Conservation (phyloP, 2,329 filamentous ascomycete species). For the Acrodontium crateriforme region DNA sequence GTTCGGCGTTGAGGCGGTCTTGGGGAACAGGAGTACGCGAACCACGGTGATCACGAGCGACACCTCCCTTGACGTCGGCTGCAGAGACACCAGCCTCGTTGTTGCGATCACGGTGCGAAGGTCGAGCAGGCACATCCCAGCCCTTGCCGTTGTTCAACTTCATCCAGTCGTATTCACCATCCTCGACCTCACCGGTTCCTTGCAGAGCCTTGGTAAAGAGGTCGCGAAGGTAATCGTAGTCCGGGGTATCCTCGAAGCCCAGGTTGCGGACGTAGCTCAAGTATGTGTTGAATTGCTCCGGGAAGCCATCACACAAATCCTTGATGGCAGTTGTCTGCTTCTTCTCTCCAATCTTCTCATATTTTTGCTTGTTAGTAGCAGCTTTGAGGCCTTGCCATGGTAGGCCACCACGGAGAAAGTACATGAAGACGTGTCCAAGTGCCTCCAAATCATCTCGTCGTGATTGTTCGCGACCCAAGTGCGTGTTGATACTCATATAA, state of each 20-base stretch:
- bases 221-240: conserved; percentile 95
- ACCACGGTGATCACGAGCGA: conserved; percentile 41
- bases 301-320: conserved; percentile 90
- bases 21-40: conserved; percentile 36
- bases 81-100: conserved; percentile 78
- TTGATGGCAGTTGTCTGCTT: conserved; percentile 97
- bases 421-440: conserved; percentile 56
- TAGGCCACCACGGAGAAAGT: conserved; percentile 51
- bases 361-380: conserved; percentile 83
- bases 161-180: conserved; percentile 99
- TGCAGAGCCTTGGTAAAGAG: conserved; percentile 93
- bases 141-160: conserved; percentile 89
- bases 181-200: conserved; percentile 85
- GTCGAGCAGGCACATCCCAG: conserved; percentile 66
- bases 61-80: conserved; percentile 59
- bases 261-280: conserved; percentile 94
- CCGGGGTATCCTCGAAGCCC: conserved; percentile 93
- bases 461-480: conserved; percentile 90
- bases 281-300: conserved; percentile 97
- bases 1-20: conserved; percentile 33
- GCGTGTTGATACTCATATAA: conserved; percentile 99
- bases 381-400: conserved; percentile 54
- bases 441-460: conserved; percentile 92
- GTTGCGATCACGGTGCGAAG: conserved; percentile 55
- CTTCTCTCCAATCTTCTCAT: conserved; percentile 99